Evolutionary conservation across 2,329 filamentous ascomycete genomes (phyloP), one percentile per base, ranked within the genome.

Genomic region (Stylonectria norvegica): DNA sequence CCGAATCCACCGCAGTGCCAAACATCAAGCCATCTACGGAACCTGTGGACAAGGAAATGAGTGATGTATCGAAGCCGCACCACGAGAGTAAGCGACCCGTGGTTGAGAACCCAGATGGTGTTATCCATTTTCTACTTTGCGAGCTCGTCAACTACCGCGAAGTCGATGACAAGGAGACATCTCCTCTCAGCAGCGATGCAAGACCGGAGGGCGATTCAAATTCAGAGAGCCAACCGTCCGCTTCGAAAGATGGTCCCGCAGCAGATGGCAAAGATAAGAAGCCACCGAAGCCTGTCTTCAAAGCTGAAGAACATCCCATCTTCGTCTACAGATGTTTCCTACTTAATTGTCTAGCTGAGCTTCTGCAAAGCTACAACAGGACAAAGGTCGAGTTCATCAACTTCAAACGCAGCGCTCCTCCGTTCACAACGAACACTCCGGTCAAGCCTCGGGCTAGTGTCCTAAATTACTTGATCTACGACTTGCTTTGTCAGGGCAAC

Each of bases 341-440:
- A 36, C 76, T 99, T 20, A 89, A 93, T 60, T 95, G 90, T 57
- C 71, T 99, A 27, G 84, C 89, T 0, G 93, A 99, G 64, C 78
- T 98, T 11, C 73, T 98, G 11, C 83, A 86, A 42, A 94, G 86
- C 57, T 98, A 97, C 68, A 95, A 89, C 53, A 83, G 89, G 38
- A 88, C 89, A 7, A 99, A 99, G 73, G 81, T 98, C 30, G 94
- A 98, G 61, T 97, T 99, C 61, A 96, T 99, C 71, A 97, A 96
- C 64, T 98, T 96, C 69, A 97, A 94, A 52, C 84, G 91, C 45
- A 95, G 90, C 59, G 85, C 88, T 5, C 86, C 89, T 38, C 88
- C 91, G 33, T 77, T 89, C 31, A 84, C 88, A 53, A 84, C 84
- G 9, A 83, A 81, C 38, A 97, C 93, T 2, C 93, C 93, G 5